Percentiles rank a stretch among this genome's conserved stretches.
phyloP scores from a whole-genome alignment of 2,329 filamentous ascomycete genomes.

The Madurella fahalii region DNA sequence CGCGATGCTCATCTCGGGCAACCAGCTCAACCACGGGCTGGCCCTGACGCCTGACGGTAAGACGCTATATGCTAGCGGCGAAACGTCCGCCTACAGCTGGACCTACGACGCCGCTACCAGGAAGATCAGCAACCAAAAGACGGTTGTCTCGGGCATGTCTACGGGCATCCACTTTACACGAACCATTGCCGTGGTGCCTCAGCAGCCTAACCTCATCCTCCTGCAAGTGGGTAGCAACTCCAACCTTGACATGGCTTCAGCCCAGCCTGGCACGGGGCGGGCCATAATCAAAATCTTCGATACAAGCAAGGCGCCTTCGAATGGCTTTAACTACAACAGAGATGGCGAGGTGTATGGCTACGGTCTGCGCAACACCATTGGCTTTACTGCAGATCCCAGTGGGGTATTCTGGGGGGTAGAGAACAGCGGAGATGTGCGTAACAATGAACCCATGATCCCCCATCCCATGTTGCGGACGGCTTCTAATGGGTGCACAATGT shows the following conservation, averaged over 20 bases:
- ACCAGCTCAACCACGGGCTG: conserved; percentile 39
- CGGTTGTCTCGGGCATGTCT: conserved; percentile 38
- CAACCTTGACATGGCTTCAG: conserved; percentile 37
- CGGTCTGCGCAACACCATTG: conserved; percentile 58
- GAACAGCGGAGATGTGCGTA: conserved; percentile 44
- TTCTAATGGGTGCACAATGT: neutral
- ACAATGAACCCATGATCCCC: too few relatives aligned
- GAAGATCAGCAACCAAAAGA: conserved; percentile 42
- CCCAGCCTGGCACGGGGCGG: conserved; percentile 32
- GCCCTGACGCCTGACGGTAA: conserved; percentile 37
- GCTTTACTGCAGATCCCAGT: conserved; percentile 48
- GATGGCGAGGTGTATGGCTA: conserved; percentile 39
- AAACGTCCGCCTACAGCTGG: conserved; percentile 50
- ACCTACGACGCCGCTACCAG: conserved; percentile 49
- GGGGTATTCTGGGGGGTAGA: conserved; percentile 49
- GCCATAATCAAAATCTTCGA: conserved; percentile 43
- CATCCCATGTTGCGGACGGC: too few relatives aligned
- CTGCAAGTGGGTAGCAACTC: conserved; percentile 37
- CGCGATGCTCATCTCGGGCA: conserved; percentile 34
- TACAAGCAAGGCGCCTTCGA: conserved; percentile 32
- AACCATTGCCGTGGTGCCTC: conserved; percentile 34
- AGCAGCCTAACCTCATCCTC: conserved; percentile 36
- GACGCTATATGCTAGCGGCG: conserved; percentile 38
- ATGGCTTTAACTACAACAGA: conserved; percentile 37
- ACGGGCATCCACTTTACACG: conserved; percentile 38